phyloP scores from a whole-genome alignment of 1,284 basidiomycete genomes.

The Coriolopsis trogii region DNA sequence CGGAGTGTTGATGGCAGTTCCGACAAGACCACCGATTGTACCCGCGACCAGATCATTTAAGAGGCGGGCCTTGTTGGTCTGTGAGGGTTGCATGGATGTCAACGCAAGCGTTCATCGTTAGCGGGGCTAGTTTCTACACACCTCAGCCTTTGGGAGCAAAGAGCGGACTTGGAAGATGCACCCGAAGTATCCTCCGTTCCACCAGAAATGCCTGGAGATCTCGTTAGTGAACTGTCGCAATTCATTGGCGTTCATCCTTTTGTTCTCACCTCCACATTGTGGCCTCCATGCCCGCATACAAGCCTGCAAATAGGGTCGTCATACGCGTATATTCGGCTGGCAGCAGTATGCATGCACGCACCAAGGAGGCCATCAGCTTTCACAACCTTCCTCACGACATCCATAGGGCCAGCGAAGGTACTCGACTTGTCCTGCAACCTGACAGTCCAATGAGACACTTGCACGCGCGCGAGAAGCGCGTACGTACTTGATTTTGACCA shows the following conservation, averaged over 20 bases:
- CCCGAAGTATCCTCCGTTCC: conserved; percentile 96
- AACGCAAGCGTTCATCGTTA: neutral
- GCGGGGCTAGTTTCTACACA: conserved; percentile 33
- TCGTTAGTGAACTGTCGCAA: neutral
- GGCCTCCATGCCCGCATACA: conserved; percentile 93
- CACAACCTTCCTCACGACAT: conserved; percentile 84
- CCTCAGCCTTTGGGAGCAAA: conserved; percentile 84
- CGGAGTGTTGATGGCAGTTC: conserved; percentile 82
- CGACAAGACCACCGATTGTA: conserved; percentile 88
- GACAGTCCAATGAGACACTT: neutral
- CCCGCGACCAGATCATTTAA: conserved; percentile 95
- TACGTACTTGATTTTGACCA: conserved; percentile 89
- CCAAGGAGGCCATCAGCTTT: conserved; percentile 81
- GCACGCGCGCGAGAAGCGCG: neutral
- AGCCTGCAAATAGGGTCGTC: conserved; percentile 53
- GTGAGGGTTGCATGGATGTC: neutral
- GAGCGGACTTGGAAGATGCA: conserved; percentile 85
- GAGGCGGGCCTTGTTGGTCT: conserved; percentile 69
- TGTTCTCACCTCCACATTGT: conserved; percentile 86
- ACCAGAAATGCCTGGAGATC: conserved; percentile 71
- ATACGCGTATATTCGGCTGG: neutral
- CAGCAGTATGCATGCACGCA: conserved; percentile 1
- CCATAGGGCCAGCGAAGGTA: conserved; percentile 88
- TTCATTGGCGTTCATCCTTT: neutral
- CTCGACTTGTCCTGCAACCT: conserved; percentile 92